These are phyloP conservation scores for Trypanosoma avium DNA, from an alignment of 208 protist genomes.

Conservation along the genomic window DNA sequence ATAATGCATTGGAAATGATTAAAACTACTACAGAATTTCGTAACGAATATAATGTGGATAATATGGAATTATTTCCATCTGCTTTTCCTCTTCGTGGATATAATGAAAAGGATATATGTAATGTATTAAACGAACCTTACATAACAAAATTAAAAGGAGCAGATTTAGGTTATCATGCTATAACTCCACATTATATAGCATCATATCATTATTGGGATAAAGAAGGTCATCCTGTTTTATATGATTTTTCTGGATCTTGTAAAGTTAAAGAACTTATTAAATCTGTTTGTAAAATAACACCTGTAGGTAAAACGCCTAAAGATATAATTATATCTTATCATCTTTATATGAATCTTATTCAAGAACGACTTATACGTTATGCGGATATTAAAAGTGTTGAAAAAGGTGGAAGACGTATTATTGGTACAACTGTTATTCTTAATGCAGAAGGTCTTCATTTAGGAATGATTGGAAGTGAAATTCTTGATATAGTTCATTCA, in stretches of 20 bases:
- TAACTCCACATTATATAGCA: slow-evolving; percentile 49
- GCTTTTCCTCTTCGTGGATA: slow-evolving; percentile 55
- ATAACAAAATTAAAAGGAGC: slow-evolving; percentile 13
- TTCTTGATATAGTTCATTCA: slow-evolving; percentile 41
- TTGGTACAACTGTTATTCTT: slow-evolving; percentile 67
- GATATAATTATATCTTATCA: slow-evolving; percentile 66
- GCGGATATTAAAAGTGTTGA: slow-evolving; percentile 30
- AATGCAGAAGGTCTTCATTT: slow-evolving; percentile 59
- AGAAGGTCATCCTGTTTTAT: slow-evolving; percentile 69
- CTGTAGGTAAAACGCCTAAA: slow-evolving; percentile 29
- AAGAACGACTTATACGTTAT: slow-evolving; percentile 63
- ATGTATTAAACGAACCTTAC: slow-evolving; percentile 29
- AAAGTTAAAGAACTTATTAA: slow-evolving; percentile 42
- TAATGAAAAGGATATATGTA: slow-evolving; percentile 40
- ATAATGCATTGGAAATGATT: slow-evolving; percentile 57
- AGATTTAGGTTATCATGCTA: slow-evolving; percentile 45
- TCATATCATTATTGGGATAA: slow-evolving; percentile 81
- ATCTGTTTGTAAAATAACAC: slow-evolving; percentile 28
- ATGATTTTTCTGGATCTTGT: slow-evolving; percentile 53
- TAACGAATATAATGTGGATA: slow-evolving; percentile 43
- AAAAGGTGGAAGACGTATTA: slow-evolving; percentile 36
- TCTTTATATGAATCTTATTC: slow-evolving; percentile 78
- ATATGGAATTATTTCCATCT: slow-evolving; percentile 52
- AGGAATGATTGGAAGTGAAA: slow-evolving; percentile 45
- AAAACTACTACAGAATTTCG: slow-evolving; percentile 45